Conservation (phyloP, 257 asterid genomes). For the Ballota nigra region DNA sequence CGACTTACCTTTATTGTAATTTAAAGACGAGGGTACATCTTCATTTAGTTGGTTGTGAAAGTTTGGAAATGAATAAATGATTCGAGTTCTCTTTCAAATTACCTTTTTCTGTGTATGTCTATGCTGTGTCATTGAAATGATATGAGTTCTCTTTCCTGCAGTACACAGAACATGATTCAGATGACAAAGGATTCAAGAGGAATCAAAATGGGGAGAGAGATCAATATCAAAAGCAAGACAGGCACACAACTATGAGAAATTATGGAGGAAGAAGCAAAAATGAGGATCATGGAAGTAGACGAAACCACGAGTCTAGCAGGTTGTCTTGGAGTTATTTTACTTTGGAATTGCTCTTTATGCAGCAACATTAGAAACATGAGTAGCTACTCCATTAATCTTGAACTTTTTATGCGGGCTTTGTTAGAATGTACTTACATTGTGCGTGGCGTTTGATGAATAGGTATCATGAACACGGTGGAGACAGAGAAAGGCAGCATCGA, state of each 20-base stretch:
- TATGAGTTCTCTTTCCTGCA: constrained; percentile 22
- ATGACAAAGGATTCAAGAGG: constrained; percentile 32
- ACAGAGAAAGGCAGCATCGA: constrained; percentile 37
- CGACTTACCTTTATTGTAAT: neutral
- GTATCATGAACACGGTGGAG: constrained; percentile 34
- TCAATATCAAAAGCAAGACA: constrained; percentile 30
- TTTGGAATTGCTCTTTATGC: constrained; percentile 14
- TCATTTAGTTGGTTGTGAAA: neutral
- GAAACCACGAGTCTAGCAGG: constrained; percentile 52
- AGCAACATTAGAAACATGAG: constrained; percentile 16
- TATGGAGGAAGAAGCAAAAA: constrained; percentile 41
- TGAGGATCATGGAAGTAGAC: constrained; percentile 42
- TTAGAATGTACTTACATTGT: neutral
- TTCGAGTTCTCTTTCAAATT: neutral
- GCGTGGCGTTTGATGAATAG: constrained; percentile 29
- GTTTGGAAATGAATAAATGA: neutral
- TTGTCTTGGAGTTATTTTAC: constrained; percentile 17
- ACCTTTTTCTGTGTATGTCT: neutral
- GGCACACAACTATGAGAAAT: constrained; percentile 25
- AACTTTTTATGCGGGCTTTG: neutral
- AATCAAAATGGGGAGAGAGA: constrained; percentile 32
- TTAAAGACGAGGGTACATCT: neutral
- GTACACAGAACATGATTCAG: constrained; percentile 35
- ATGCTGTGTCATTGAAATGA: constrained; percentile 10
- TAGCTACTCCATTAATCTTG: constrained; percentile 8